A percentile compares a stretch with the other conserved stretches of the same genome.
These are phyloP conservation scores for Bidens hawaiensis DNA, from an alignment of 140 eudicot species.

Conservation along the genomic window DNA sequence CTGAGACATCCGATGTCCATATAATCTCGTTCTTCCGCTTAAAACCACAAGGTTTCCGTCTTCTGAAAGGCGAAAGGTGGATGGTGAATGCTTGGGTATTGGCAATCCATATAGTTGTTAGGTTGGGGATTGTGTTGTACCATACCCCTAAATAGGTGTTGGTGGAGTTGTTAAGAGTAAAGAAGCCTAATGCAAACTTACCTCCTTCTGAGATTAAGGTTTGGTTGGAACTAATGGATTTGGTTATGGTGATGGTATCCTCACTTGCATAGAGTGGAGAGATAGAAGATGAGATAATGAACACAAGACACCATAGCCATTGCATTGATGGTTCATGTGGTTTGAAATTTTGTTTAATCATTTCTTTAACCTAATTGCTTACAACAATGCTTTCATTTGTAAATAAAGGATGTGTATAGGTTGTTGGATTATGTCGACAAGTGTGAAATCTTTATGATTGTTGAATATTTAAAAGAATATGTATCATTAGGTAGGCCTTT, in stretches of 20 bases:
- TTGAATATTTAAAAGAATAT: slow-evolving; percentile 12
- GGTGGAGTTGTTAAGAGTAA: slow-evolving; percentile 29
- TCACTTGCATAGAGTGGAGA: slow-evolving; percentile 19
- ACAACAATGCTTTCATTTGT: neutral
- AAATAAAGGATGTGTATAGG: neutral
- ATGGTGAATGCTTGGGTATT: slow-evolving; percentile 23
- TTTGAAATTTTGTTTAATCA: neutral
- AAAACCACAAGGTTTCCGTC: slow-evolving; percentile 36
- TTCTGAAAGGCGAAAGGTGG: slow-evolving; percentile 16
- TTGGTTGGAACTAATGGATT: slow-evolving; percentile 29
- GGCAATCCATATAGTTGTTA: slow-evolving; percentile 38
- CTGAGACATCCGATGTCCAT: slow-evolving; percentile 40
- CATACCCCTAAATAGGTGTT: slow-evolving; percentile 33
- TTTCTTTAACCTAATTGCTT: neutral
- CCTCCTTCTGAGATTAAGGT: slow-evolving; percentile 33
- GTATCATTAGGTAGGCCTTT: neutral
- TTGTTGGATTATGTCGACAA: neutral
- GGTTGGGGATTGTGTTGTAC: slow-evolving; percentile 30
- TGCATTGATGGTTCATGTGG: slow-evolving; percentile 22
- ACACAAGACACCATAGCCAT: slow-evolving; percentile 11
- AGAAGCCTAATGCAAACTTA: slow-evolving; percentile 40
- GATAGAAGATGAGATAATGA: slow-evolving; percentile 23
- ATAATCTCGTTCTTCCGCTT: slow-evolving; percentile 20
- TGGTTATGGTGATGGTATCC: slow-evolving; percentile 24
- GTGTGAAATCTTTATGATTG: neutral